Percentiles rank a stretch among this genome's conserved stretches.
Conservation (phyloP, 2,329 filamentous ascomycete genomes). For the Alternaria ethzedia region DNA sequence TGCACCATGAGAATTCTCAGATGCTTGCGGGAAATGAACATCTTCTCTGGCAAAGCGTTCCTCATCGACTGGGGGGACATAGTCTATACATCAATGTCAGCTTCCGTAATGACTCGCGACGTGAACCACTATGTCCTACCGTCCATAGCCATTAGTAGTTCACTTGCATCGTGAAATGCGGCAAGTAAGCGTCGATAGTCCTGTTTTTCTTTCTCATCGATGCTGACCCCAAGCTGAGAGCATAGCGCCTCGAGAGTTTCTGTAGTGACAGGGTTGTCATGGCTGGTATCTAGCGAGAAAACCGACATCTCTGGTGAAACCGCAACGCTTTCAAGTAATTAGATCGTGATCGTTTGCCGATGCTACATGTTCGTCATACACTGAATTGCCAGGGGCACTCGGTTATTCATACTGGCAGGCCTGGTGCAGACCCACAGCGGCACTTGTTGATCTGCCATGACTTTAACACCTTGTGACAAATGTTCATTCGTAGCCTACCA, state of each 20-base stretch:
- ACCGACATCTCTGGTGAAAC: slow-evolving; percentile 43
- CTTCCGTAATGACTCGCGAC: neutral
- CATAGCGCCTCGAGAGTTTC: slow-evolving; percentile 43
- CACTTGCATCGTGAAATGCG: slow-evolving; percentile 49
- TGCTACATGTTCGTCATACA: neutral
- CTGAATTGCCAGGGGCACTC: neutral
- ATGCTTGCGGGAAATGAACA: slow-evolving; percentile 35
- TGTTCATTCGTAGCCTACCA: neutral
- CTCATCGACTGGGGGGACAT: slow-evolving; percentile 39
- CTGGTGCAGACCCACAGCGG: neutral
- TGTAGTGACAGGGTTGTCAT: slow-evolving; percentile 44
- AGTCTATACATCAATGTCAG: slow-evolving; percentile 28
- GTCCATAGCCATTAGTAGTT: slow-evolving; percentile 46
- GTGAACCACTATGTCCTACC: slow-evolving; percentile 33
- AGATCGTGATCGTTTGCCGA: neutral
- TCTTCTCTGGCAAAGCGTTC: slow-evolving; percentile 44
- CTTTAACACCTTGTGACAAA: neutral
- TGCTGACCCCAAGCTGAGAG: slow-evolving; percentile 38
- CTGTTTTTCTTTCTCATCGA: slow-evolving; percentile 46
- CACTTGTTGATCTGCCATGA: neutral
- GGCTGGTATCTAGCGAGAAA: slow-evolving; percentile 43
- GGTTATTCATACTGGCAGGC: neutral
- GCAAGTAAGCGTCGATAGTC: slow-evolving; percentile 49
- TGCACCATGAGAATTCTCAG: slow-evolving; percentile 49
- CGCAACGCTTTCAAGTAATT: neutral